Conservation (phyloP, 805 yeast species). For the Candida nonsorbophila region DNA sequence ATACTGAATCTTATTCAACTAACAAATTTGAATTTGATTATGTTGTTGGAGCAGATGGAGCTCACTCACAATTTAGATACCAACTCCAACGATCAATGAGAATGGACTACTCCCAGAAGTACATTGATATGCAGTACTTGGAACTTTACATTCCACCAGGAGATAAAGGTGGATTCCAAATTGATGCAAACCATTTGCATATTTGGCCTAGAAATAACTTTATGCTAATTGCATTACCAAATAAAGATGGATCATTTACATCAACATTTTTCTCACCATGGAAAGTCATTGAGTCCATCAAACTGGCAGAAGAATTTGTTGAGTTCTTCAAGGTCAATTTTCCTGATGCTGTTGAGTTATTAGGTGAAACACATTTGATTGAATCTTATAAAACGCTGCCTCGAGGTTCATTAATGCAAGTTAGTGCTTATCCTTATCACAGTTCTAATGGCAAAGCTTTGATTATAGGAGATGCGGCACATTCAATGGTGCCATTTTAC, state of each 20-base stretch:
- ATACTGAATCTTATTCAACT: conserved; percentile 11
- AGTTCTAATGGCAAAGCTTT: conserved; percentile 54
- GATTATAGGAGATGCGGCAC: conserved; percentile 90
- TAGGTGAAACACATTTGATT: conserved; percentile 53
- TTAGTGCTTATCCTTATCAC: conserved; percentile 67
- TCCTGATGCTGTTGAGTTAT: conserved; percentile 66
- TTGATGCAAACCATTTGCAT: conserved; percentile 75
- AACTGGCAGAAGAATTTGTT: conserved; percentile 38
- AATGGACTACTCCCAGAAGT: conserved; percentile 70
- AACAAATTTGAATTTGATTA: conserved; percentile 42
- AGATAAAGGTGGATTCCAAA: conserved; percentile 35
- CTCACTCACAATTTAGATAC: conserved; percentile 67
- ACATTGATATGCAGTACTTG: conserved; percentile 77
- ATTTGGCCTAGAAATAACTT: conserved; percentile 87
- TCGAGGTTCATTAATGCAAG: conserved; percentile 71
- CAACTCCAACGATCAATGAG: conserved; percentile 62
- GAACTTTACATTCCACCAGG: conserved; percentile 73
- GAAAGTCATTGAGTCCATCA: conserved; percentile 51
- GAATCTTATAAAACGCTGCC: conserved; percentile 57
- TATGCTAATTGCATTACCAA: conserved; percentile 89
- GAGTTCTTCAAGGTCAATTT: conserved; percentile 58
- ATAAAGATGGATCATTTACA: conserved; percentile 80
- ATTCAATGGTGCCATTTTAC: conserved; percentile 96
- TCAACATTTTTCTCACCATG: conserved; percentile 86
- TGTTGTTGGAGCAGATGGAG: conserved; percentile 82